Evolutionary conservation across 805 yeast species (phyloP).

Genomic region (baker's yeast (Saccharomyces cerevisiae)): DNA sequence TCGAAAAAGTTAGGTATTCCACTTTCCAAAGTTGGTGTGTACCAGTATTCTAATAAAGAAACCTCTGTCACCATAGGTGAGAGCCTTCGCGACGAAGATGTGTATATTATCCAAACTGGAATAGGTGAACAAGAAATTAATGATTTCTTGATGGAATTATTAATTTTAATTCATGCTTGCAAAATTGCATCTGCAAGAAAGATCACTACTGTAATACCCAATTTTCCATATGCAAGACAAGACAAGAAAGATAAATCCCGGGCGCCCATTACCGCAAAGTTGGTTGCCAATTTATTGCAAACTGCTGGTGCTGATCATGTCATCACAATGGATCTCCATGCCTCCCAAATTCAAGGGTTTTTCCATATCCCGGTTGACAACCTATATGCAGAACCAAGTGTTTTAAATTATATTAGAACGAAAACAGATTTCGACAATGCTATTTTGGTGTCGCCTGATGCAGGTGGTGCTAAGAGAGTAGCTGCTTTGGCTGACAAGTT

Average conservation of each 20-base stretch:
- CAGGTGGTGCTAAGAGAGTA: constrained; percentile 97
- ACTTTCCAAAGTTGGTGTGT: constrained; percentile 68
- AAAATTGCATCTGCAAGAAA: constrained; percentile 89
- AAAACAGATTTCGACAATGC: constrained; percentile 48
- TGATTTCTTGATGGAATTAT: constrained; percentile 77
- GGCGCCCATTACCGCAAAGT: constrained; percentile 93
- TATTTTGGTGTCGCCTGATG: constrained; percentile 92
- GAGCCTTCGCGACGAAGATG: constrained; percentile 85
- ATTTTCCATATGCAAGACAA: constrained; percentile 95
- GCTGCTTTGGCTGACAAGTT: constrained; percentile 88
- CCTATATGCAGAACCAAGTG: constrained; percentile 89
- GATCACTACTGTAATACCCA: constrained; percentile 90
- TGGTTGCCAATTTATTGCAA: constrained; percentile 82
- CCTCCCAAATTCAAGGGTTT: constrained; percentile 96
- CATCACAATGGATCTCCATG: constrained; percentile 94
- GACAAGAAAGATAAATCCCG: constrained; percentile 93
- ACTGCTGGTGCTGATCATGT: constrained; percentile 95
- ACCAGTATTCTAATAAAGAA: constrained; percentile 80
- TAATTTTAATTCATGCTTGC: constrained; percentile 89
- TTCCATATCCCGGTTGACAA: constrained; percentile 94
- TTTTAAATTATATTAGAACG: constrained; percentile 69
- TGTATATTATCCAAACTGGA: constrained; percentile 77
- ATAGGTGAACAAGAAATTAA: constrained; percentile 67
- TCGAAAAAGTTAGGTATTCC: constrained; percentile 58
- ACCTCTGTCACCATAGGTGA: constrained; percentile 84